Evolutionary conservation across 495 filamentous ascomycete species (phyloP), one percentile per base, ranked within the genome.

Genomic region (Neurospora sublineolata): DNA sequence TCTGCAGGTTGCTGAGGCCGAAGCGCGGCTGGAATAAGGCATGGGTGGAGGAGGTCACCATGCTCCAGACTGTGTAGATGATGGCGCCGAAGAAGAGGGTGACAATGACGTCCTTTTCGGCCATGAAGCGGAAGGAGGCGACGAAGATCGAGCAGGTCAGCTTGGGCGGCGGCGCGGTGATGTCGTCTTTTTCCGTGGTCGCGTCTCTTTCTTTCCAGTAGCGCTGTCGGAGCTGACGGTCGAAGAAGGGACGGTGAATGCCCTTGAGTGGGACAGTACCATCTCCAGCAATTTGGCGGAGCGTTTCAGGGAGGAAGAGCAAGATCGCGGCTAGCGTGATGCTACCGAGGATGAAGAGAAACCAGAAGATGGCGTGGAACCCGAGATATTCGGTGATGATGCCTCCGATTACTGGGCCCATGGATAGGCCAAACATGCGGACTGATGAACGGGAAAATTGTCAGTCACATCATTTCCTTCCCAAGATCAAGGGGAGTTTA

Each of bases 291-390:
- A 86, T 85, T 33, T 84, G 76, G 89, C 94, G 82, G 42, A 84
- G 84, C 2, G 89, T 92, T 75, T 90, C 89, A 0, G 88, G 88
- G 33, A 88, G 83, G 69, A 83, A 77, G 38, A 85, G 46, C 9
- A 85, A 37, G 46, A 87, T 82, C 1, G 84, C n/a, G 14, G 81
- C 40, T 2, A 86, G 78, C 4, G 81, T 80, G 37, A 81, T 72
- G 0, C 78, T 84, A 1, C 79, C 81, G 18, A 86, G 77, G 18
- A 89, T 87, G 41, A 83, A 77, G 37, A 92, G 79, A 69, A 92
- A 91, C 87, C 87, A 91, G 78, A 92, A 93, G 37, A 91, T 89
- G 64, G 81, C 83, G 67, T 88, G 81, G 88, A 89, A 92, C 3
- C 89, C 89, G 11, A 89, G 79, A 71, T 83, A 90, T 40, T 89